A percentile compares a stretch with the other conserved stretches of the same genome.
Evolutionary conservation across 2,329 filamentous ascomycete species (phyloP).

Genomic region (Periconia sp.): DNA sequence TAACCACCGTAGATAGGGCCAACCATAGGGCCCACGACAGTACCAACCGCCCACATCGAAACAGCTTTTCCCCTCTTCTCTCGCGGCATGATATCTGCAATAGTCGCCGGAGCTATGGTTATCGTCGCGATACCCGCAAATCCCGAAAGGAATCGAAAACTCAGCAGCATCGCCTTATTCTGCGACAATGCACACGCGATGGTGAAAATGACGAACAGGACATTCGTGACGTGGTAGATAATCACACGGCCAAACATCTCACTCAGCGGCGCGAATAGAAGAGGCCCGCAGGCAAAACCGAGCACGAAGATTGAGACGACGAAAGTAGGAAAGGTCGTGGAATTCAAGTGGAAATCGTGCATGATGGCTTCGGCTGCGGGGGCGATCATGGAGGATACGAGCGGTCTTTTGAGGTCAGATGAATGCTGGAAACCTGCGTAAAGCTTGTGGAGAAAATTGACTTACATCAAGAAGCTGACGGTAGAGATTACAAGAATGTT

Average conservation of each 20-base stretch:
- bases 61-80: slow-evolving; percentile 14
- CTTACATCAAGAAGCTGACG: slow-evolving; percentile 30
- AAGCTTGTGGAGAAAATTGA: not conserved
- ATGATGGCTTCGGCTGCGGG: slow-evolving; percentile 20
- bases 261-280: slow-evolving; percentile 17
- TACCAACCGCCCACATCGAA: slow-evolving; percentile 20
- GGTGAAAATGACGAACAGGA: slow-evolving; percentile 52
- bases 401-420: slow-evolving; percentile 8
- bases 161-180: slow-evolving; percentile 7
- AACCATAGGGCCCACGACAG: slow-evolving; percentile 31
- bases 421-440: not conserved
- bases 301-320: slow-evolving; percentile 37
- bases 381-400: slow-evolving; percentile 22
- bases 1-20: slow-evolving; percentile 15
- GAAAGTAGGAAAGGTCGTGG: slow-evolving; percentile 13
- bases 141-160: slow-evolving; percentile 6
- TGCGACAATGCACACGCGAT: slow-evolving; percentile 41
- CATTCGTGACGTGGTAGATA: slow-evolving; percentile 32
- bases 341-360: slow-evolving; percentile 14
- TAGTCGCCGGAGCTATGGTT: slow-evolving; percentile 21
- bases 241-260: slow-evolving; percentile 20
- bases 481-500: slow-evolving; percentile 19
- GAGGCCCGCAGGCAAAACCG: slow-evolving; percentile 18
- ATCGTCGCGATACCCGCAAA: slow-evolving; percentile 12
- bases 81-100: slow-evolving; percentile 16